Conservation (phyloP, 306 rosid genomes). For the Quercus dentata region DNA sequence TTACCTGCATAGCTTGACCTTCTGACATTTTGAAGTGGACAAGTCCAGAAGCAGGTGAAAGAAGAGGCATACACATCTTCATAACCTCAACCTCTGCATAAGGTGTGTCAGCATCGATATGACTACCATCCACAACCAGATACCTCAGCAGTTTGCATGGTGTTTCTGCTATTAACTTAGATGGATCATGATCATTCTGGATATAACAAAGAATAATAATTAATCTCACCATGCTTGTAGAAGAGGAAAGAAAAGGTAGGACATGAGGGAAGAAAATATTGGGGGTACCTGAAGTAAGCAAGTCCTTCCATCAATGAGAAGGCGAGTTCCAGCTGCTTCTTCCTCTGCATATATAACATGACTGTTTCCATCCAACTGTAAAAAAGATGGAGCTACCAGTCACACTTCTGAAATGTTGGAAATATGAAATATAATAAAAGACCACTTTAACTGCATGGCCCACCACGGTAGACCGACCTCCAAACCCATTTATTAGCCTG, state of each 20-base stretch:
- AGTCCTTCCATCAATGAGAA: conserved; percentile 98
- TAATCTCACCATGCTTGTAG: conserved; percentile 15
- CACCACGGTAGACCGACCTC: too few species aligned
- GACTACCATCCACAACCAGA: conserved; percentile 69
- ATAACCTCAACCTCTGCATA: conserved; percentile 99
- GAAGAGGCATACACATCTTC: conserved; percentile 99
- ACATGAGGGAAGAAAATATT: conserved; percentile 15
- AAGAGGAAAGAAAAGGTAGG: conserved; percentile 3
- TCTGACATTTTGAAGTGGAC: conserved; percentile 84
- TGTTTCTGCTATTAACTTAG: conserved; percentile 92
- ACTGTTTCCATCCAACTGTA: conserved; percentile 97
- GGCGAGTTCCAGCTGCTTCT: conserved; percentile 99
- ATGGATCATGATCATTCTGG: conserved; percentile 96
- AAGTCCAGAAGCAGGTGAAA: conserved; percentile 95
- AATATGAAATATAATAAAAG: too few species aligned
- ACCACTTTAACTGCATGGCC: too few species aligned
- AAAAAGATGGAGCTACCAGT: conserved; percentile 30
- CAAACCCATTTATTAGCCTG: neutral
- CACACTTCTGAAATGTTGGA: neutral
- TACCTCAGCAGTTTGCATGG: conserved; percentile 93
- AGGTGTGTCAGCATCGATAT: conserved; percentile 85
- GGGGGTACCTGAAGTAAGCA: conserved; percentile 94
- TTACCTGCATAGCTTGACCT: conserved; percentile 99
- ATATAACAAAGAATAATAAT: conserved; percentile 29
- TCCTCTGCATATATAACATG: conserved; percentile 97